A percentile compares a stretch with the other conserved stretches of the same genome.
Evolutionary conservation across 257 asterid genomes (phyloP).

Genomic region (Handroanthus guayacan): DNA sequence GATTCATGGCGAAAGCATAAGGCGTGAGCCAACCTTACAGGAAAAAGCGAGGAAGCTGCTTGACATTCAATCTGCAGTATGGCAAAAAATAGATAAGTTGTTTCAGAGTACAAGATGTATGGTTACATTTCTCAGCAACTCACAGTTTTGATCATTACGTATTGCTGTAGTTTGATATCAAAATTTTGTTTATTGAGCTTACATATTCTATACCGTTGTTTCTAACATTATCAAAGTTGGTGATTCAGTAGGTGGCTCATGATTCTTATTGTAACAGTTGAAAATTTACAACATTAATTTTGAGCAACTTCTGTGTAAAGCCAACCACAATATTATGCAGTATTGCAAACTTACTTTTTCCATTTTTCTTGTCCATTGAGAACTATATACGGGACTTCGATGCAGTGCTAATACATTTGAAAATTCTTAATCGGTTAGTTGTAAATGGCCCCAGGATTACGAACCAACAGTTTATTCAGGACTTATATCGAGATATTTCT

Average conservation of each 20-base stretch:
- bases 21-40: slow-evolving; percentile 63
- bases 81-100: slow-evolving; percentile 75
- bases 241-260: neutral
- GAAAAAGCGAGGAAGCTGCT: slow-evolving; percentile 71
- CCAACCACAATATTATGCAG: no score
- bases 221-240: slow-evolving; percentile 9
- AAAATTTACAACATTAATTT: neutral
- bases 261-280: neutral
- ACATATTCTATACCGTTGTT: neutral
- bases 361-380: no score
- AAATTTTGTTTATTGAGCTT: slow-evolving; percentile 16
- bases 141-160: slow-evolving; percentile 61
- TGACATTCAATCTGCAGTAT: slow-evolving; percentile 67
- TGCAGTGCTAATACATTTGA: no score
- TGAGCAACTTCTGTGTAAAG: no score
- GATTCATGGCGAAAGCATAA: slow-evolving; percentile 89
- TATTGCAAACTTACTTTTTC: no score
- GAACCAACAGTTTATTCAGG: no score
- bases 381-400: no score
- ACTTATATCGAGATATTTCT: no score
- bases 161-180: slow-evolving; percentile 24
- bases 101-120: slow-evolving; percentile 83
- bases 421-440: no score
- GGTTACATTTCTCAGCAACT: slow-evolving; percentile 80
- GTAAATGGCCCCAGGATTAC: no score